Percentiles rank a stretch among this genome's conserved stretches.
phyloP scores from a whole-genome alignment of 208 protist species.

The Leishmania amazonensis region DNA sequence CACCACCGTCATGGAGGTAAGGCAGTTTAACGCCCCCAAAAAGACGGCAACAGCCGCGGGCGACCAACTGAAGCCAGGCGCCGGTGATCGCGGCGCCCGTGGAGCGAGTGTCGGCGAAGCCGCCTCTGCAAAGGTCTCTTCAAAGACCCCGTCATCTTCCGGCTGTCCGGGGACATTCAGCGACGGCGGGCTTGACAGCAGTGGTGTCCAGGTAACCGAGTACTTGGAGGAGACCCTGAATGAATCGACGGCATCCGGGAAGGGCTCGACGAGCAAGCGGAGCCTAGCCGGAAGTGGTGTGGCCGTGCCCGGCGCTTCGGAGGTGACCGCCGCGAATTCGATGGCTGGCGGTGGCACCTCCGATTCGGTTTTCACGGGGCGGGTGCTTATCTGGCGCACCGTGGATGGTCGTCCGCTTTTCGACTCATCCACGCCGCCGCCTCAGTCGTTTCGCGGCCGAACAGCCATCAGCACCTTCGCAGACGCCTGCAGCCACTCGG shows the following conservation, averaged over 20 bases:
- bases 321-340: neutral
- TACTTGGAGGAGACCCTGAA: neutral
- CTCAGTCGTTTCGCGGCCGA: neutral
- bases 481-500: neutral
- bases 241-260: neutral
- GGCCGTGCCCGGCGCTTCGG: neutral
- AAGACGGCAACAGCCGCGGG: conserved; percentile 1
- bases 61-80: neutral
- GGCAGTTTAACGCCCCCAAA: conserved; percentile 32
- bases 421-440: conserved; percentile 5
- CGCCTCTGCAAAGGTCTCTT: neutral
- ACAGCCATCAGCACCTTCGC: neutral
- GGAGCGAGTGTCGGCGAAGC: neutral
- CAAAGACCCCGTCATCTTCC: neutral
- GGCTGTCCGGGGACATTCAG: neutral
- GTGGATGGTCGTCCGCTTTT: conserved; percentile 40
- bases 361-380: conserved; percentile 32
- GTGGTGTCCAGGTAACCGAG: neutral
- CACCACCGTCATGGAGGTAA: conserved; percentile 40
- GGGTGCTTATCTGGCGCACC: conserved; percentile 38
- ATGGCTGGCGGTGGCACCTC: neutral
- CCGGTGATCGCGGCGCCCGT: neutral
- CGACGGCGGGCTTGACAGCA: neutral
- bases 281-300: conserved; percentile 5
- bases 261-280: neutral